phyloP scores from a whole-genome alignment of 176 grass and related monocot species.

The Tillandsia leiboldiana region DNA sequence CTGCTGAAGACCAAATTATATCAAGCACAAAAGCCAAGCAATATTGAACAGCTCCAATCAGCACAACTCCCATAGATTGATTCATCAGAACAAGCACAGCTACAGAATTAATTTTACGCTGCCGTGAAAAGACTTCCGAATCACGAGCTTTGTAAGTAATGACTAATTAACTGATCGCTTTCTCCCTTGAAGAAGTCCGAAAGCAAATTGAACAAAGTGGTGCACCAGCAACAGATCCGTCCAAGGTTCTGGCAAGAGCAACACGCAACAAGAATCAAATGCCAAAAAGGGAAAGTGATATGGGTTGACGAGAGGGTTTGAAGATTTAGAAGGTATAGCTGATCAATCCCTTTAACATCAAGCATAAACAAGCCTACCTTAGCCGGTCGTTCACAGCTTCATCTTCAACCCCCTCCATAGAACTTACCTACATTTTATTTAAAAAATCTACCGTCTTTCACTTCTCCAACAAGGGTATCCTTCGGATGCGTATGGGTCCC shows the following conservation, averaged over 20 bases:
- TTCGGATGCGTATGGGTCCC: constrained; percentile 12
- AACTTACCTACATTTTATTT: constrained; percentile 14
- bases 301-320: constrained; percentile 10
- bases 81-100: constrained; percentile 36
- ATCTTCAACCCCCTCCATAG: constrained; percentile 34
- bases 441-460: constrained; percentile 17
- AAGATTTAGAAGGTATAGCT: constrained; percentile 14
- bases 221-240: constrained; percentile 39
- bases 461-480: constrained; percentile 15
- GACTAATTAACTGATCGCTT: constrained; percentile 31
- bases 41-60: constrained; percentile 52
- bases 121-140: constrained; percentile 18
- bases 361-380: constrained; percentile 53
- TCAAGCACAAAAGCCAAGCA: constrained; percentile 53
- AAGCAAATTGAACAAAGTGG: constrained; percentile 35
- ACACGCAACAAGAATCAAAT: constrained; percentile 65
- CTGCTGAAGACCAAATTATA: constrained; percentile 43
- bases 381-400: constrained; percentile 30
- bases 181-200: constrained; percentile 31
- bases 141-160: constrained; percentile 31
- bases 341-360: constrained; percentile 23
- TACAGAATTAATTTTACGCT: constrained; percentile 29
- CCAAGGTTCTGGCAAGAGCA: constrained; percentile 68
- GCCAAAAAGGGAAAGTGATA: constrained; percentile 15
- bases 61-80: constrained; percentile 43